Evolutionary conservation across 441 rosid species (phyloP), one percentile per base, ranked within the genome.

Genomic region (Pelargonium cotyledonis): DNA sequence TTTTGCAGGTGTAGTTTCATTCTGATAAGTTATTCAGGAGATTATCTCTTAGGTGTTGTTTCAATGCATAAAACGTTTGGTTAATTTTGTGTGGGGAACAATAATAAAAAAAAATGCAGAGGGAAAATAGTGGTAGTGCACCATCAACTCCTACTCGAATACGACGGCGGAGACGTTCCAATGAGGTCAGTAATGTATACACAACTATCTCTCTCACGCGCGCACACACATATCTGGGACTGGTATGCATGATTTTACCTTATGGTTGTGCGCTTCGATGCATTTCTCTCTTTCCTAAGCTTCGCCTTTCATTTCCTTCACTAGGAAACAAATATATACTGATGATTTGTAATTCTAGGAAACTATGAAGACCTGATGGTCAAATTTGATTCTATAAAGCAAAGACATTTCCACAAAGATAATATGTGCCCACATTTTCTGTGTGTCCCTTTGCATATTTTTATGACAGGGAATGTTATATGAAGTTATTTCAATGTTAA

Each of bases 111-210:
- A 15, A 12, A 23, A 74, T 80, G 86, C 82, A 83, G 68, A 82
- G 78, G 47, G 84, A 83, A 31, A 70, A 72, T 68, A 80, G 68
- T 78, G 31, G 77, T 31, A 79, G 71, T 61, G n/a, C 65, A 61
- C 65, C 65, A 23, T 16, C 65, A 61, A 61, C 65, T 8, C 65
- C 65, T 61, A 70, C 70, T 16, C 69, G 77, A 76, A 15, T 78
- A 67, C 71, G 85, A 66, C 76, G 80, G 60, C 74, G 85, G 12
- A 77, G 41, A 72, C 83, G 82, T n/a, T 80, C 87, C 58, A 75
- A 58, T 68, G 85, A 80, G 87, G 84, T 84, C 60, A 63, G 72
- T 14, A 12, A 43, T 67, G 64, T 26, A 16, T 55, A 16, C 8
- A 53, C 23, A 21, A n/a, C n/a, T n/a, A n/a, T n/a, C n/a, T 21